Conservation (phyloP, 1,139 yeast species). For the Barnettozyma hawaiiensis region DNA sequence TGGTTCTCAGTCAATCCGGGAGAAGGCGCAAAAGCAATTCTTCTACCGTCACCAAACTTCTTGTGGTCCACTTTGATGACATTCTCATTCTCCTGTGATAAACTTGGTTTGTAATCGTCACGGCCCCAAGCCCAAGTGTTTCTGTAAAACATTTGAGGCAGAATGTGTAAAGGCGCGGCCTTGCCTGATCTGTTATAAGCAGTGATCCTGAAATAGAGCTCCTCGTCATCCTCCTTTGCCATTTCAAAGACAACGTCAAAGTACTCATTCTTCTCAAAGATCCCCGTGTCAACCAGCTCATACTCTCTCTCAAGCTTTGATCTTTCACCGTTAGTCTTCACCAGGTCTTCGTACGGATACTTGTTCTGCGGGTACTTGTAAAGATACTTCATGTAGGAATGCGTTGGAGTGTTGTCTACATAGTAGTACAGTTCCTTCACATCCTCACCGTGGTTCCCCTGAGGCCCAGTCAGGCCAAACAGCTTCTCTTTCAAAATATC, state of each 20-base stretch:
- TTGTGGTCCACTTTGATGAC: conserved; percentile 61
- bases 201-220: conserved; percentile 75
- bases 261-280: conserved; percentile 74
- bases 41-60: conserved; percentile 61
- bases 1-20: conserved; percentile 61
- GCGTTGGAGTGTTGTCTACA: conserved; percentile 89
- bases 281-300: conserved; percentile 71
- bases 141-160: conserved; percentile 83
- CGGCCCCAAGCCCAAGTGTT: conserved; percentile 93
- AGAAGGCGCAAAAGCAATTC: conserved; percentile 79
- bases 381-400: conserved; percentile 86
- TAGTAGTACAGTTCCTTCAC: conserved; percentile 74
- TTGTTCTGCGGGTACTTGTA: conserved; percentile 87
- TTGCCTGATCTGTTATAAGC: conserved; percentile 83
- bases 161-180: conserved; percentile 80
- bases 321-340: conserved; percentile 63
- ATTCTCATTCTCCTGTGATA: conserved; percentile 39
- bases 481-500: conserved; percentile 80
- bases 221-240: conserved; percentile 84
- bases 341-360: conserved; percentile 77
- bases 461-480: conserved; percentile 88
- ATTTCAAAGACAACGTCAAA: conserved; percentile 88
- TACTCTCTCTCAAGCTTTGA: conserved; percentile 51
- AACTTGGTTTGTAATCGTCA: conserved; percentile 50
- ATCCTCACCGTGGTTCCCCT: conserved; percentile 96